These are phyloP conservation scores for Ogataea thermomethanolica DNA, from an alignment of 805 yeast species.

Conservation along the genomic window DNA sequence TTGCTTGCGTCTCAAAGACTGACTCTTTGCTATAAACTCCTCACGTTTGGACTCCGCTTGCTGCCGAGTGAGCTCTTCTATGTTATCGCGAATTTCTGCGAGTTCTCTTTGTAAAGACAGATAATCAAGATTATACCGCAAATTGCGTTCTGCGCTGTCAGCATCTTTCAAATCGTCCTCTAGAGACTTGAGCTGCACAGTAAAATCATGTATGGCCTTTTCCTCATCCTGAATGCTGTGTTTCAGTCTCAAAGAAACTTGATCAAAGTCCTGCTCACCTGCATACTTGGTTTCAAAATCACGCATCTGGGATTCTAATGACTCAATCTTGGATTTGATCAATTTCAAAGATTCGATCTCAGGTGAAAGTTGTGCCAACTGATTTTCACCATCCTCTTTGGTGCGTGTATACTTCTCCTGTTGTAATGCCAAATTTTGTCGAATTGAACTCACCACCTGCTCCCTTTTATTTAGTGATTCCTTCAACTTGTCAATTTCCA, in stretches of 20 bases:
- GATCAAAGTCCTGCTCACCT: constrained; percentile 12
- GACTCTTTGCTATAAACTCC: constrained; percentile 57
- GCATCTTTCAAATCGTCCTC: constrained; percentile 54
- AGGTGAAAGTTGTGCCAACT: constrained; percentile 18
- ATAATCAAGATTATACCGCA: constrained; percentile 42
- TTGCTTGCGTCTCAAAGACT: constrained; percentile 45
- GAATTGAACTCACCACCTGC: constrained; percentile 12
- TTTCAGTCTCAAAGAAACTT: constrained; percentile 14
- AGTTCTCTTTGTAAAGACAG: constrained; percentile 42
- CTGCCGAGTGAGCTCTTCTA: constrained; percentile 35
- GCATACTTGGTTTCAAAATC: constrained; percentile 27
- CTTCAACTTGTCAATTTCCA: constrained; percentile 22
- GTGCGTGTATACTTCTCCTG: constrained; percentile 10
- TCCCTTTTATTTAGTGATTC: constrained; percentile 4
- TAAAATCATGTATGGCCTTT: constrained; percentile 25
- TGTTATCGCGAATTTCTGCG: constrained; percentile 21
- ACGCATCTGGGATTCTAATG: constrained; percentile 42
- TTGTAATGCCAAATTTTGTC: constrained; percentile 11
- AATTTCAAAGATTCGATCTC: constrained; percentile 33
- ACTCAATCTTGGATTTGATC: constrained; percentile 40
- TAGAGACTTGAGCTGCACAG: constrained; percentile 53
- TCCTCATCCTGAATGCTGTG: constrained; percentile 29
- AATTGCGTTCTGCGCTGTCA: constrained; percentile 55
- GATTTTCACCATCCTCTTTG: constrained; percentile 19
- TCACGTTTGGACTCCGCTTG: constrained; percentile 56